A percentile compares a stretch with the other conserved stretches of the same genome.
phyloP scores from a whole-genome alignment of 1,139 yeast species.

The Yamadazyma songkhlaensis region DNA sequence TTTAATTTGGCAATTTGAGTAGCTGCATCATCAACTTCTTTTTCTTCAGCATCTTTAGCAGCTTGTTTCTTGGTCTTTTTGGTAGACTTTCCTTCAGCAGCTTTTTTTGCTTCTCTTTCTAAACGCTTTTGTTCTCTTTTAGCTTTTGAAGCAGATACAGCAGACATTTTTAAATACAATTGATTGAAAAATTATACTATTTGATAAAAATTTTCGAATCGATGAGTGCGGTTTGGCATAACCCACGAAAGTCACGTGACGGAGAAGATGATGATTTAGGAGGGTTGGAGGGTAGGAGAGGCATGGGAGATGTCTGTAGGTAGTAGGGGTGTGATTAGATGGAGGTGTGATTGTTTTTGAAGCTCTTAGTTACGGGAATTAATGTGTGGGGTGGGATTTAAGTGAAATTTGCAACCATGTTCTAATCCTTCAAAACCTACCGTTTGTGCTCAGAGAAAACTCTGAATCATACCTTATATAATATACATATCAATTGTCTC shows the following conservation, averaged over 20 bases:
- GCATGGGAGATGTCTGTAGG: too few species aligned
- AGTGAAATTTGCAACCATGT: too few species aligned
- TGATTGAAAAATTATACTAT: constrained; percentile 1
- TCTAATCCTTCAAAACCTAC: too few species aligned
- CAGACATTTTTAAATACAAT: constrained; percentile 28
- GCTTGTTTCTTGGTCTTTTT: constrained; percentile 57
- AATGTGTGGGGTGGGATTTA: too few species aligned
- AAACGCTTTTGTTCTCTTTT: constrained; percentile 89
- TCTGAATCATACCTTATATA: too few species aligned
- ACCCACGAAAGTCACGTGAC: not conserved
- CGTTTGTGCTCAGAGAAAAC: too few species aligned
- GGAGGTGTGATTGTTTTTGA: too few species aligned
- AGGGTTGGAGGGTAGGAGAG: not conserved
- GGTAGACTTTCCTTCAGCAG: constrained; percentile 72
- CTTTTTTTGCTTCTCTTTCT: constrained; percentile 61
- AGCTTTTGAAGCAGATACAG: constrained; percentile 86
- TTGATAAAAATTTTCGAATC: constrained; percentile 2
- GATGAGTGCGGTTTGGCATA: not conserved
- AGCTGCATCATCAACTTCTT: constrained; percentile 61
- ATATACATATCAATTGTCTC: too few species aligned
- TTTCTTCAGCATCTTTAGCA: constrained; percentile 57
- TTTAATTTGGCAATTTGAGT: constrained; percentile 82
- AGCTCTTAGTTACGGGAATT: too few species aligned
- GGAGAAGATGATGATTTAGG: not conserved
- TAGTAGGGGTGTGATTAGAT: too few species aligned